phyloP scores from a whole-genome alignment of 73 alveolate genomes.

The Paramecium biaurelia region DNA sequence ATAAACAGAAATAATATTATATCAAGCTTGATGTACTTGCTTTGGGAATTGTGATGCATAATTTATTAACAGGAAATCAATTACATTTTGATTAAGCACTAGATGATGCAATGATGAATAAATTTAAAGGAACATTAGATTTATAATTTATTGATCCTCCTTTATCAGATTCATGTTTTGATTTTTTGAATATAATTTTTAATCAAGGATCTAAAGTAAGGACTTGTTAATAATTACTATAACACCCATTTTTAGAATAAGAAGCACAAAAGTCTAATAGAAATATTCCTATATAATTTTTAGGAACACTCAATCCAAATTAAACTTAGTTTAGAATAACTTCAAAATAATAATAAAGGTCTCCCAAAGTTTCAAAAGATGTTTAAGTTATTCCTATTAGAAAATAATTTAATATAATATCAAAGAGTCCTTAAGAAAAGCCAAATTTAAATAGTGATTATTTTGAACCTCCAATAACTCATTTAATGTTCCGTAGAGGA shows the following conservation, averaged over 20 bases:
- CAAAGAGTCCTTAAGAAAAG: neutral
- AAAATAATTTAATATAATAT: neutral
- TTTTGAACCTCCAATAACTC: neutral
- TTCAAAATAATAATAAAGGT: neutral
- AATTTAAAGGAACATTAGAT: neutral
- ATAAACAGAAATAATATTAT: neutral
- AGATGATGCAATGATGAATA: neutral
- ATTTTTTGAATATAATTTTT: neutral
- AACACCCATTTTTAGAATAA: neutral
- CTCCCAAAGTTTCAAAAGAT: neutral
- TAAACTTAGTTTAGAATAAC: neutral
- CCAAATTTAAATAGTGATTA: neutral
- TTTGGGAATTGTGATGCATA: constrained; percentile 24
- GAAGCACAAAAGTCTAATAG: neutral
- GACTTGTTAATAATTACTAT: neutral
- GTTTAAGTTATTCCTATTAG: neutral
- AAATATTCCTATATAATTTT: neutral
- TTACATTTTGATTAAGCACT: neutral
- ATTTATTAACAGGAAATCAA: neutral
- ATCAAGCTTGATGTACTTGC: neutral
- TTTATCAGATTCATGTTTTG: neutral
- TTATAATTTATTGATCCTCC: neutral
- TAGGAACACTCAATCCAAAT: neutral
- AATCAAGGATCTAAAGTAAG: neutral
- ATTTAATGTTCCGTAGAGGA: neutral